These are phyloP conservation scores for Waltergamsia citrina DNA, from an alignment of 2,329 filamentous ascomycete genomes.

Conservation along the genomic window DNA sequence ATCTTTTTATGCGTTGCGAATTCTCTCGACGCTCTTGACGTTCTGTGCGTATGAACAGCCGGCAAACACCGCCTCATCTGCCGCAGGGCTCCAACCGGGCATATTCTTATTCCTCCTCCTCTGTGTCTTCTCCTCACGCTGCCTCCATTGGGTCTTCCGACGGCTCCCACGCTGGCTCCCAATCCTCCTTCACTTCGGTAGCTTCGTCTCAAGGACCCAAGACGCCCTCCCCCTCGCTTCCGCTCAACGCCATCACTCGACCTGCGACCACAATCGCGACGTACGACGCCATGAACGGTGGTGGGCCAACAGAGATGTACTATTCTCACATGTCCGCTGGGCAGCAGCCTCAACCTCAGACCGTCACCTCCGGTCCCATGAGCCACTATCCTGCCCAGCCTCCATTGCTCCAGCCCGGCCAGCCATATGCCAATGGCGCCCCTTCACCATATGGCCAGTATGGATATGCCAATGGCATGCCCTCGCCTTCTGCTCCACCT, in stretches of 20 bases:
- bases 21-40: constrained; percentile 37
- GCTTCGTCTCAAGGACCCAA: constrained; percentile 57
- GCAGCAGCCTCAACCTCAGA: constrained; percentile 65
- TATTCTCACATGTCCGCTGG: constrained; percentile 75
- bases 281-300: constrained; percentile 66
- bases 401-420: constrained; percentile 46
- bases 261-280: constrained; percentile 19
- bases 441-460: constrained; percentile 62
- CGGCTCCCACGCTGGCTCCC: constrained; percentile 40
- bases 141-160: constrained; percentile 59
- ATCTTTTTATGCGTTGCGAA: constrained; percentile 19
- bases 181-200: constrained; percentile 44
- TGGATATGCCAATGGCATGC: constrained; percentile 65
- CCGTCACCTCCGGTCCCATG: constrained; percentile 64
- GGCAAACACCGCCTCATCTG: constrained; percentile 59
- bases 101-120: constrained; percentile 62
- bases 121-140: constrained; percentile 58
- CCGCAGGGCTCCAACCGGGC: constrained; percentile 50
- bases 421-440: constrained; percentile 47
- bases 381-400: constrained; percentile 75
- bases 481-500: constrained; percentile 65
- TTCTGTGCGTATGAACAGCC: constrained; percentile 53
- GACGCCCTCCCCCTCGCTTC: constrained; percentile 65
- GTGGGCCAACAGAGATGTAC: constrained; percentile 72
- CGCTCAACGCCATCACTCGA: constrained; percentile 27